Evolutionary conservation across 306 rosid genomes (phyloP).

Genomic region (Rosa rugosa): DNA sequence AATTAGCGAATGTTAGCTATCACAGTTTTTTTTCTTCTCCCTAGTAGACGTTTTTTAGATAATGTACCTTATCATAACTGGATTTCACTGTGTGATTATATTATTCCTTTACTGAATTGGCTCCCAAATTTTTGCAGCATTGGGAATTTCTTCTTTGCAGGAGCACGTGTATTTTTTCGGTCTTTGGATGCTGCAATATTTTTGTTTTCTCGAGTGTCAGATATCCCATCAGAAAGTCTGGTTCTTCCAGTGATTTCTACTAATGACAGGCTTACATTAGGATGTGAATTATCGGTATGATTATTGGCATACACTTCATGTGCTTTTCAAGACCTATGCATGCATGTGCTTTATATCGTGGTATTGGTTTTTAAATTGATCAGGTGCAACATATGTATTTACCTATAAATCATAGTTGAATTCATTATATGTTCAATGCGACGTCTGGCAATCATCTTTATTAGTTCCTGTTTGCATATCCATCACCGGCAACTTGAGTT

Average conservation of each 20-base stretch:
- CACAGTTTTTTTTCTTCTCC: background rate
- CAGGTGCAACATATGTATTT: background rate
- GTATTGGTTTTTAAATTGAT: background rate
- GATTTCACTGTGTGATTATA: background rate
- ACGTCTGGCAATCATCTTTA: background rate
- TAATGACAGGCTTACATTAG: conserved; percentile 92
- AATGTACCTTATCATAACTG: background rate
- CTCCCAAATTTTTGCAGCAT: conserved; percentile 63
- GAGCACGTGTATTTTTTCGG: conserved; percentile 87
- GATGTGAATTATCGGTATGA: conserved; percentile 90
- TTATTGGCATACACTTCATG: conserved; percentile 11
- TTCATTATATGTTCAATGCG: background rate
- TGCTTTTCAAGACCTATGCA: background rate
- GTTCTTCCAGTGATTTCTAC: conserved; percentile 93
- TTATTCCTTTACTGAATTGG: conserved; percentile 29
- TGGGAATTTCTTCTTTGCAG: conserved; percentile 99
- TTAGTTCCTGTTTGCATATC: background rate
- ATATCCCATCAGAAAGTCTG: conserved; percentile 83
- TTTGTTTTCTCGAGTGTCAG: conserved; percentile 94
- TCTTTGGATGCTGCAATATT: conserved; percentile 98
- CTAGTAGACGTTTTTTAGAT: background rate
- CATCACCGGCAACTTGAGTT: background rate
- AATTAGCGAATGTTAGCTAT: background rate
- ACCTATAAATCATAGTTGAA: background rate
- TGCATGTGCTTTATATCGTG: background rate